Percentiles rank a stretch among this genome's conserved stretches.
Evolutionary conservation across 176 grass and related monocot species (phyloP).

Genomic region (Carex myosuroides): DNA sequence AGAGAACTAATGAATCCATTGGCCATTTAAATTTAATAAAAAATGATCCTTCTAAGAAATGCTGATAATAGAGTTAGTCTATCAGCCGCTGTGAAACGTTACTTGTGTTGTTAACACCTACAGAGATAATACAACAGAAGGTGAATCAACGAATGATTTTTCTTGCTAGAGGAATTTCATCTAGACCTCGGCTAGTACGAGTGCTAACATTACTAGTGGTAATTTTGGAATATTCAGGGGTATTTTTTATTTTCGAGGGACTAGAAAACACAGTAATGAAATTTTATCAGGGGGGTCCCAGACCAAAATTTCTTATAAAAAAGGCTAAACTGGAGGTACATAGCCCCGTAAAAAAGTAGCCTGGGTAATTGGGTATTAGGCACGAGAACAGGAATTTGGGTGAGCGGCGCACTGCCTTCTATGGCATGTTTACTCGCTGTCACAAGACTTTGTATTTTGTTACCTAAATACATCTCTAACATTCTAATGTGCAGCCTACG

Average conservation of each 20-base stretch:
- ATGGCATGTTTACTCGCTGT: conserved; percentile 6
- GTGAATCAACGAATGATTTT: too few species aligned
- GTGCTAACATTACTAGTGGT: too few species aligned
- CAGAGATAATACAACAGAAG: too few species aligned
- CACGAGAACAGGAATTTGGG: neutral
- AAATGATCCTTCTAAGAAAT: too few species aligned
- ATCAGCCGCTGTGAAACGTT: too few species aligned
- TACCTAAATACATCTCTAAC: neutral
- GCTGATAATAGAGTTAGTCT: too few species aligned
- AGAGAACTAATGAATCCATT: too few species aligned
- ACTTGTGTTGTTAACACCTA: too few species aligned
- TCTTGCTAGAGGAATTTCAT: too few species aligned
- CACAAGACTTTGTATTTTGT: neutral
- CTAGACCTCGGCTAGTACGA: too few species aligned
- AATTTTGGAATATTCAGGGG: neutral
- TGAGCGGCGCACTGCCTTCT: neutral
- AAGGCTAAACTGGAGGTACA: neutral
- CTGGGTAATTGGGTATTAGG: neutral
- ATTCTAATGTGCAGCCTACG: neutral
- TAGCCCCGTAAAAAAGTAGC: neutral
- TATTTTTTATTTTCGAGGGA: neutral
- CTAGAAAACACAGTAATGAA: neutral
- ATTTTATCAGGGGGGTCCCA: neutral
- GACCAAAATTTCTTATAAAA: neutral
- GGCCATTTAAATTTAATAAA: too few species aligned